These are phyloP conservation scores for Ophiostoma perfectum DNA, from an alignment of 2,329 filamentous ascomycete species.

Conservation along the genomic window DNA sequence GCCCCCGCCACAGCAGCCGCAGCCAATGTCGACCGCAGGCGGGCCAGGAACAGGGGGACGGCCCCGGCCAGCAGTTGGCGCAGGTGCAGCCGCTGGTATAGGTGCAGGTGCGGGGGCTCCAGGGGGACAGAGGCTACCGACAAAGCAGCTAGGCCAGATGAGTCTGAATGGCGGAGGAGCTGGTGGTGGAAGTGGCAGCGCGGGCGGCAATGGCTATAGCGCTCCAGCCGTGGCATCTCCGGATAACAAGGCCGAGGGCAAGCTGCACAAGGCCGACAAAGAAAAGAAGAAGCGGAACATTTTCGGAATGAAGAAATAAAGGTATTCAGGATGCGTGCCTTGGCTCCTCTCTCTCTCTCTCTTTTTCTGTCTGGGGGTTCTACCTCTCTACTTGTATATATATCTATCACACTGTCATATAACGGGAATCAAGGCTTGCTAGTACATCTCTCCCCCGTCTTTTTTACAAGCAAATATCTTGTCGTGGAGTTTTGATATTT, in stretches of 20 bases:
- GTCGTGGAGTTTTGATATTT: too few relatives aligned
- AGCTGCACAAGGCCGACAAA: conserved; percentile 46
- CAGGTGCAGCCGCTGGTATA: conserved; percentile 7
- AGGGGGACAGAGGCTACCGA: conserved; percentile 42
- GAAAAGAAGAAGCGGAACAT: conserved; percentile 36
- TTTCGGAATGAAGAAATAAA: conserved; percentile 35
- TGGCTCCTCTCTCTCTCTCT: neutral
- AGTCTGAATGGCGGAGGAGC: conserved; percentile 36
- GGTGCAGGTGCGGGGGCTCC: conserved; percentile 33
- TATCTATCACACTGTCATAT: neutral
- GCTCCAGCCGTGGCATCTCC: conserved; percentile 20
- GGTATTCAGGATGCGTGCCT: too few relatives aligned
- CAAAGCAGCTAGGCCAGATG: conserved; percentile 52
- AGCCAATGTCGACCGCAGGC: conserved; percentile 19
- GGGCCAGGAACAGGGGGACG: neutral
- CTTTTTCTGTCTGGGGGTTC: neutral
- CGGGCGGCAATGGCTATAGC: conserved; percentile 28
- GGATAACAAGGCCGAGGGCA: conserved; percentile 28
- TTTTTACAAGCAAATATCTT: too few relatives aligned
- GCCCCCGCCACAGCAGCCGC: conserved; percentile 35
- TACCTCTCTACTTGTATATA: neutral
- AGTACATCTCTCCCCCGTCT: too few relatives aligned
- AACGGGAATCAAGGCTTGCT: neutral
- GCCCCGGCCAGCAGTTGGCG: conserved; percentile 21
- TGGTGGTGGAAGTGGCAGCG: neutral